Evolutionary conservation across 2,329 filamentous ascomycete genomes (phyloP), one percentile per base, ranked within the genome.

Genomic region (Cercospora sojina): DNA sequence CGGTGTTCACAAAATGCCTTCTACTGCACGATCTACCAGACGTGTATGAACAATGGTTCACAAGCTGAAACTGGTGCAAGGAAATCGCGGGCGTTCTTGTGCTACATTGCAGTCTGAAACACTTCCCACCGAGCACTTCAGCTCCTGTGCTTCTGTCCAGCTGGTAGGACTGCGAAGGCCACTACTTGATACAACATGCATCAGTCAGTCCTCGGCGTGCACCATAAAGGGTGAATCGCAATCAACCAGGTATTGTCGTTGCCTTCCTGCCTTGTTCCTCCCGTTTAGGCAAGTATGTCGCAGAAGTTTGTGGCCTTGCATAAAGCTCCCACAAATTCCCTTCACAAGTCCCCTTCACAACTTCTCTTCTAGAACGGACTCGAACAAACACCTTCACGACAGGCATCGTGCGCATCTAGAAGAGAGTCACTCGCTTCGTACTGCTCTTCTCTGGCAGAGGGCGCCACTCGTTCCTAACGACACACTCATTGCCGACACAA

Each of bases 101-200:
- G 43, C 32, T 12, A 61, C 56, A 6, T 51, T 41, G 41, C 25
- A 65, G 20, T 56, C 20, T 56, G 63, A 61, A 65, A 65, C 63
- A 56, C 57, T 18, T 59, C 51, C 16, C 31, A 18, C 16, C 38
- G 23, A 43, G 25, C 55, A 53, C 49, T 49, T 49, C 29, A 62
- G 60, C 60, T 38, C 35, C 35, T 38, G 35, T 38, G 35, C 35
- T n/a, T 38, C 35, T 38, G 35, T 38, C 35, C 35, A 31, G 29
- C 20, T 57, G 53, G 53, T 57, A 57, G 35, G 35, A 38, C 18
- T 25, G 10, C 20, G 18, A 23, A 13, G 8, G 5, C 43, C 20
- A 23, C 18, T 0, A 49, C 18, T 25, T 23, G 18, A 25, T 25
- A 49, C 20, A 3, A 7, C 20, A 16, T 13, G 43, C 18, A 23